Conservation (phyloP, 805 yeast species). For the Kazachstania martiniae region DNA sequence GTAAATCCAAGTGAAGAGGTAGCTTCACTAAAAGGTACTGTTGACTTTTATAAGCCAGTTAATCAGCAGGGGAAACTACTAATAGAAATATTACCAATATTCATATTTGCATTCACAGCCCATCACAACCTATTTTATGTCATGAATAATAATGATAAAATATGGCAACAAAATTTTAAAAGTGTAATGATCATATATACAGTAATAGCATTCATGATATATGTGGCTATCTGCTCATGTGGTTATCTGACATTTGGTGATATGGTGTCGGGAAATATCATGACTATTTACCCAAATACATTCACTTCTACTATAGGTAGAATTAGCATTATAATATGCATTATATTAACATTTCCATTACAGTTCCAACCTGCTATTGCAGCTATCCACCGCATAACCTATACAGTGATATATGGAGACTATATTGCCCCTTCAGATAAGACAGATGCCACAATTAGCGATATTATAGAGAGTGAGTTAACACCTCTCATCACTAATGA, state of each 20-base stretch:
- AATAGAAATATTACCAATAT: constrained; percentile 73
- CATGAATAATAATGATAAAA: constrained; percentile 63
- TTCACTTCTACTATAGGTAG: constrained; percentile 62
- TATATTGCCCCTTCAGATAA: too few relatives aligned
- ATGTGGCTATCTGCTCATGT: constrained; percentile 58
- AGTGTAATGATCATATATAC: constrained; percentile 44
- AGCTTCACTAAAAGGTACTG: too few relatives aligned
- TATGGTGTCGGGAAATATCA: constrained; percentile 63
- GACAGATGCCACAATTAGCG: constrained; percentile 2
- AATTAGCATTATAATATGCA: constrained; percentile 66
- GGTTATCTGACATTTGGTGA: constrained; percentile 86
- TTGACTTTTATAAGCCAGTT: too few relatives aligned
- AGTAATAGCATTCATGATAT: constrained; percentile 47
- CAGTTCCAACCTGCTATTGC: constrained; percentile 85
- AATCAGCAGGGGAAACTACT: constrained; percentile 14
- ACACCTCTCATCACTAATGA: constrained; percentile 3
- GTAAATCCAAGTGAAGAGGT: too few relatives aligned
- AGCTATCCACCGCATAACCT: constrained; percentile 68
- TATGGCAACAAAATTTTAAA: constrained; percentile 35
- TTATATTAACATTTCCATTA: constrained; percentile 69
- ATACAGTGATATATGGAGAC: too few relatives aligned
- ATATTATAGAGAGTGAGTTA: not conserved
- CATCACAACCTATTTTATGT: constrained; percentile 90
- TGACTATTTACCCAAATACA: constrained; percentile 58
- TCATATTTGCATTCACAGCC: constrained; percentile 88